Percentiles rank a stretch among this genome's conserved stretches.
Conservation (phyloP, 495 filamentous ascomycete species). For the Penicillium turbatum region DNA sequence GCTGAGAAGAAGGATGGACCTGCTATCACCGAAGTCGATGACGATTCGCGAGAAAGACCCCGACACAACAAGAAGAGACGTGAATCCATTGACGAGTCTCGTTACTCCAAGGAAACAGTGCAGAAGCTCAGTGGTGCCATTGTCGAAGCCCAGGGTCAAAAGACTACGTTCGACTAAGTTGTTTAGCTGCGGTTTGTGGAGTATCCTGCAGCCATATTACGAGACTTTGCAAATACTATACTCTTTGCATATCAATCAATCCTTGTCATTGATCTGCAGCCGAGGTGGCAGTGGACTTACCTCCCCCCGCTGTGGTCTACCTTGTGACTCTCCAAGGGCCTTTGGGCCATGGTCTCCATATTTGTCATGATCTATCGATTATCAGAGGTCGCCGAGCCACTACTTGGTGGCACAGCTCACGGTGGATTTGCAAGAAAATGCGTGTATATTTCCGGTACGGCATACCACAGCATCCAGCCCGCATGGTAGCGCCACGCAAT, state of each 20-base stretch:
- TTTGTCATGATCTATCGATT: neutral
- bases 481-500: neutral
- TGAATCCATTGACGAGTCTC: conserved; percentile 32
- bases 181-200: neutral
- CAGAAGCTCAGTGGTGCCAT: conserved; percentile 68
- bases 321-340: neutral
- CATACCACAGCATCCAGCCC: conserved; percentile 7
- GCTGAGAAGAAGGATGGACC: conserved; percentile 33
- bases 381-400: neutral
- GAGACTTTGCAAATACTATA: neutral
- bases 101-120: conserved; percentile 43
- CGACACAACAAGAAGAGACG: conserved; percentile 25
- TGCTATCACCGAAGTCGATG: conserved; percentile 22
- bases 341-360: neutral
- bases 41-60: conserved; percentile 23
- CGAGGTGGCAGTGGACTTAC: neutral
- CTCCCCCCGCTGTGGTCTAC: neutral
- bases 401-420: conserved; percentile 1
- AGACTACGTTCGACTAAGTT: conserved; percentile 69
- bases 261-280: neutral
- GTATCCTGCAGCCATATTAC: neutral
- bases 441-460: conserved; percentile 1
- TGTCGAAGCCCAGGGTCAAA: conserved; percentile 76
- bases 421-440: conserved; percentile 1
- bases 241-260: neutral